Evolutionary conservation across 495 filamentous ascomycete species (phyloP), one percentile per base, ranked within the genome.

Genomic region (Penicillium waksmanii): DNA sequence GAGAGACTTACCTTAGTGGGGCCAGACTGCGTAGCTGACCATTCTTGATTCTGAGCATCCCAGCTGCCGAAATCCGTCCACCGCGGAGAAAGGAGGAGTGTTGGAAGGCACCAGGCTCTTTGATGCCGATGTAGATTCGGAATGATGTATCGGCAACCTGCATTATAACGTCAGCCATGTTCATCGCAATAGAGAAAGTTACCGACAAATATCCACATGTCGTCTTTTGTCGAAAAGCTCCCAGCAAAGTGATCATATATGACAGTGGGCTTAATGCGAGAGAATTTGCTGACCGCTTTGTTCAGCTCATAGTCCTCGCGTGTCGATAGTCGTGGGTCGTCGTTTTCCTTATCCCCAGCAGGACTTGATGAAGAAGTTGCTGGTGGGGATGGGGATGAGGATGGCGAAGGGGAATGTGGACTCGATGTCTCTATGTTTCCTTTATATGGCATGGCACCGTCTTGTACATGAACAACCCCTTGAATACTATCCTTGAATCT

Each of bases 31-130:
- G 78, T 33, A 97, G 63, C 36, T 89, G 84, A 11, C 93, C 93
- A 57, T 92, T 79, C 62, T 89, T 89, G 50, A 97, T 87, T 68
- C 89, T 93, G 61, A 97, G 93, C 43, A 93, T 74, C 0, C 93
- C 93, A 9, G 93, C 93, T 2, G 93, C 90, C 0, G 86, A 84
- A 46, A 96, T 91, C 17, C 92, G 84, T 17, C 82, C 81, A 13
- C 93, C 93, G 48, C 92, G 89, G 2, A 97, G 78, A 65, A 97
- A 97, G 1, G 89, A 92, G 7, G 85, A 89, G 73, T 97, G 93
- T 66, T 97, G 93, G 67, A 97, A 97, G 8, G 89, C 84, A 27
- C 93, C 93, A 27, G 84, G 85, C 68, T 90, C 87, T 65, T 97
- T 97, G 73, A 97, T 95, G 46, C 91, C 93, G 38, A 96, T 84